Evolutionary conservation across 2,329 filamentous ascomycete genomes (phyloP).

Genomic region (Xylariaceae sp.): DNA sequence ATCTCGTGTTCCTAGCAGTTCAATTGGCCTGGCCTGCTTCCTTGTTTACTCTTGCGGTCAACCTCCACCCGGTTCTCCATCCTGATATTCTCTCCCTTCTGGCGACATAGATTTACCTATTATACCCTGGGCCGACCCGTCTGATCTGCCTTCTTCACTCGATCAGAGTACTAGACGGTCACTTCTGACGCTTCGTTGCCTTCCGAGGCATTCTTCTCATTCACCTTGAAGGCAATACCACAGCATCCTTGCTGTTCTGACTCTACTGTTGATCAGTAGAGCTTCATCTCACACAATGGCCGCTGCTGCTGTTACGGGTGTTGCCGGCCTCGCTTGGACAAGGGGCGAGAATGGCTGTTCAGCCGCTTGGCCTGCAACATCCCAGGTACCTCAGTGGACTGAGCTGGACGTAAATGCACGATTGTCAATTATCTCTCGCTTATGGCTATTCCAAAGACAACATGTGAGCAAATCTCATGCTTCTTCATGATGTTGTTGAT

Average conservation of each 20-base stretch:
- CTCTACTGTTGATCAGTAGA: slow-evolving; percentile 37
- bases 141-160: neutral
- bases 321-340: slow-evolving; percentile 38
- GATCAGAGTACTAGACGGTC: slow-evolving; percentile 1
- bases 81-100: neutral
- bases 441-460: slow-evolving; percentile 35
- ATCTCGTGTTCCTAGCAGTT: neutral
- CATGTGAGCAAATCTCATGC: slow-evolving; percentile 31
- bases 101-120: slow-evolving; percentile 1
- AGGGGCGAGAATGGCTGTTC: slow-evolving; percentile 37
- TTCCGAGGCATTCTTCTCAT: slow-evolving; percentile 15
- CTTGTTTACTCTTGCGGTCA: slow-evolving; percentile 1
- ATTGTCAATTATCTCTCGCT: slow-evolving; percentile 37
- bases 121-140: neutral
- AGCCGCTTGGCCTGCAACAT: slow-evolving; percentile 33
- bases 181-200: slow-evolving; percentile 4
- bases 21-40: neutral
- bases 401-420: slow-evolving; percentile 33
- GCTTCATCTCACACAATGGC: slow-evolving; percentile 50
- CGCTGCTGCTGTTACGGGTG: slow-evolving; percentile 44
- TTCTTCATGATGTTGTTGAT: slow-evolving; percentile 2
- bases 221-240: slow-evolving; percentile 23
- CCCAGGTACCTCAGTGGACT: slow-evolving; percentile 33
- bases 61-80: neutral
- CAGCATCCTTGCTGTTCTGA: slow-evolving; percentile 50